Percentiles rank a stretch among this genome's conserved stretches.
These are phyloP conservation scores for Daldinia caldariorum DNA, from an alignment of 495 filamentous ascomycete species.

Conservation along the genomic window DNA sequence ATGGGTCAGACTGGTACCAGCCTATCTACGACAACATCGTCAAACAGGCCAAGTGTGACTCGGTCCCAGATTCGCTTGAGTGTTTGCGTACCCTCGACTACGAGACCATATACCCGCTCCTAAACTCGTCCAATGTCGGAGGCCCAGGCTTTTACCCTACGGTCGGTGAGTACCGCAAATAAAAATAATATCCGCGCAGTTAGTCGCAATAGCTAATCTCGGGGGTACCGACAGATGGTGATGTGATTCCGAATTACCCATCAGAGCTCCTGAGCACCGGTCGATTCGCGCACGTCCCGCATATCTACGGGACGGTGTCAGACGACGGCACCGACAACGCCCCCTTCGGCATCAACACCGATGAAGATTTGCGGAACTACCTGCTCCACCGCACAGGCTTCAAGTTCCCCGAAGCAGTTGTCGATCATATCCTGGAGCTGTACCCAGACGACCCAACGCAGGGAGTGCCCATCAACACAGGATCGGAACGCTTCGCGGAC, in stretches of 20 bases:
- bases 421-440: slow-evolving; percentile 51
- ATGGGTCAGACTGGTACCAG: slow-evolving; percentile 51
- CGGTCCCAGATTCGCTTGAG: slow-evolving; percentile 50
- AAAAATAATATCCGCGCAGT: not conserved
- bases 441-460: slow-evolving; percentile 50
- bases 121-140: slow-evolving; percentile 25
- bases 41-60: slow-evolving; percentile 51
- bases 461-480: slow-evolving; percentile 48
- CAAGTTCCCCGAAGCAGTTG: slow-evolving; percentile 41
- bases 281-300: slow-evolving; percentile 64
- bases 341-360: slow-evolving; percentile 56
- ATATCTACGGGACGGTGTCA: slow-evolving; percentile 67
- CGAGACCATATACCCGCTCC: slow-evolving; percentile 42
- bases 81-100: slow-evolving; percentile 56
- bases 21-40: slow-evolving; percentile 57
- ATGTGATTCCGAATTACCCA: slow-evolving; percentile 56
- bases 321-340: slow-evolving; percentile 73
- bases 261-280: slow-evolving; percentile 45
- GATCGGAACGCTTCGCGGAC: slow-evolving; percentile 43
- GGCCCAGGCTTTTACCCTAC: slow-evolving; percentile 54
- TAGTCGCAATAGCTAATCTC: not conserved
- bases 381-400: slow-evolving; percentile 43
- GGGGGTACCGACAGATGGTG: slow-evolving; percentile 52
- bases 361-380: slow-evolving; percentile 50
- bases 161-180: slow-evolving; percentile 45